Percentiles rank a stretch among this genome's conserved stretches.
phyloP scores from a whole-genome alignment of 2,329 filamentous ascomycete genomes.

The Penicillium crustosum region DNA sequence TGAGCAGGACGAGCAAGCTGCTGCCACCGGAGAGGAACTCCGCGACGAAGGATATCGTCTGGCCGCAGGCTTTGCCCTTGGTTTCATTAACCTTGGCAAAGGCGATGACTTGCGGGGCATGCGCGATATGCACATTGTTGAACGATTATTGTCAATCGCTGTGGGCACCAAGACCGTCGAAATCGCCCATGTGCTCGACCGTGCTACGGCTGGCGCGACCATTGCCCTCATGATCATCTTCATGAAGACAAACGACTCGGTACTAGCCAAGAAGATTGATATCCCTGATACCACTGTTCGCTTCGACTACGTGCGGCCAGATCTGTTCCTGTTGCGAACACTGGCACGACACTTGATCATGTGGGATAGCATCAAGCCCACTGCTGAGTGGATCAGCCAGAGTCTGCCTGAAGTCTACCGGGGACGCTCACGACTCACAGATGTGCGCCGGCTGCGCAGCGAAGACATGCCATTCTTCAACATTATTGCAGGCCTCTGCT shows the following conservation, averaged over 20 bases:
- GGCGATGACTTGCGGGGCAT: conserved; percentile 84
- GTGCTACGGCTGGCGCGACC: conserved; percentile 89
- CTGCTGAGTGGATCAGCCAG: conserved; percentile 69
- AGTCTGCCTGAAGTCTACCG: conserved; percentile 73
- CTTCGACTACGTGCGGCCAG: conserved; percentile 93
- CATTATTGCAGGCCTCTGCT: conserved; percentile 85
- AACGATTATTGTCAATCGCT: conserved; percentile 80
- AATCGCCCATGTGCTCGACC: conserved; percentile 87
- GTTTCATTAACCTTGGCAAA: conserved; percentile 91
- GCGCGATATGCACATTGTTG: conserved; percentile 89
- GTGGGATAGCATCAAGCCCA: conserved; percentile 79
- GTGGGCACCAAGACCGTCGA: conserved; percentile 88
- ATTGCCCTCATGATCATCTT: conserved; percentile 89
- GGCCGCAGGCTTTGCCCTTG: conserved; percentile 88
- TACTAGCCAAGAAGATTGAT: conserved; percentile 87
- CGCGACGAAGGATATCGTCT: conserved; percentile 95
- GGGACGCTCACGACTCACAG: conserved; percentile 59
- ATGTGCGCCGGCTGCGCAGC: conserved; percentile 65
- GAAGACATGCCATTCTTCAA: conserved; percentile 90
- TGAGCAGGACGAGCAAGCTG: conserved; percentile 70
- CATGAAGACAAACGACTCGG: conserved; percentile 90
- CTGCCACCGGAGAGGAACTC: conserved; percentile 67
- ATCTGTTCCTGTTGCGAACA: conserved; percentile 86
- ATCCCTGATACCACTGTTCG: conserved; percentile 86
- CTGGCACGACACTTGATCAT: conserved; percentile 88